These are phyloP conservation scores for Coriolopsis trogii DNA, from an alignment of 1,284 basidiomycete species.

Conservation along the genomic window DNA sequence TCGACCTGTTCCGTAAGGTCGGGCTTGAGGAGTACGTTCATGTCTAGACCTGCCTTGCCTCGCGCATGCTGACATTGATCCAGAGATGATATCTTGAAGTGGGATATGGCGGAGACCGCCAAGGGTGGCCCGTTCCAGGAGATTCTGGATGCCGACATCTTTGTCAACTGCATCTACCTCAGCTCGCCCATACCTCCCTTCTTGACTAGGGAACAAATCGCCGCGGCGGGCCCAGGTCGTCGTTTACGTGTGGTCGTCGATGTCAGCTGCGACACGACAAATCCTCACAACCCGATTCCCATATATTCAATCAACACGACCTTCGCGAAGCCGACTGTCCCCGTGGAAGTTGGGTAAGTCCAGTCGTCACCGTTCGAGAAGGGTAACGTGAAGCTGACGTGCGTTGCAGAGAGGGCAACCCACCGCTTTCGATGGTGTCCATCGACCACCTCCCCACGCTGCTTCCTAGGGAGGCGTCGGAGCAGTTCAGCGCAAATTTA, in stretches of 20 bases:
- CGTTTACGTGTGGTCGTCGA: conserved; percentile 90
- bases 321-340: conserved; percentile 91
- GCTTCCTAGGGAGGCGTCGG: conserved; percentile 93
- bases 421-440: conserved; percentile 84
- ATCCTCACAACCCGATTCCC: conserved; percentile 98
- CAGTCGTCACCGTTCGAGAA: neutral
- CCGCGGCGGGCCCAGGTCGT: conserved; percentile 70
- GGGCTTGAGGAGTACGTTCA: conserved; percentile 82
- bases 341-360: conserved; percentile 80
- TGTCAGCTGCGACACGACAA: conserved; percentile 99
- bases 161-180: conserved; percentile 99
- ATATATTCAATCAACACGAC: conserved; percentile 97
- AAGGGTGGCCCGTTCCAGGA: conserved; percentile 97
- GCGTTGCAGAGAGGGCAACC: conserved; percentile 54
- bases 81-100: conserved; percentile 94
- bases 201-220: conserved; percentile 77
- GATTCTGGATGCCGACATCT: conserved; percentile 96
- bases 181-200: conserved; percentile 89
- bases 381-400: conserved; percentile 8
- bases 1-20: conserved; percentile 93
- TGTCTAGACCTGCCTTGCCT: neutral
- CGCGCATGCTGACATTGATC: conserved; percentile 2
- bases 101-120: conserved; percentile 97
- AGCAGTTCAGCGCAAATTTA: conserved; percentile 93
- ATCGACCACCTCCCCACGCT: conserved; percentile 98